Evolutionary conservation across 129 eudicot species (phyloP).

Genomic region (Flaveria bidentis): DNA sequence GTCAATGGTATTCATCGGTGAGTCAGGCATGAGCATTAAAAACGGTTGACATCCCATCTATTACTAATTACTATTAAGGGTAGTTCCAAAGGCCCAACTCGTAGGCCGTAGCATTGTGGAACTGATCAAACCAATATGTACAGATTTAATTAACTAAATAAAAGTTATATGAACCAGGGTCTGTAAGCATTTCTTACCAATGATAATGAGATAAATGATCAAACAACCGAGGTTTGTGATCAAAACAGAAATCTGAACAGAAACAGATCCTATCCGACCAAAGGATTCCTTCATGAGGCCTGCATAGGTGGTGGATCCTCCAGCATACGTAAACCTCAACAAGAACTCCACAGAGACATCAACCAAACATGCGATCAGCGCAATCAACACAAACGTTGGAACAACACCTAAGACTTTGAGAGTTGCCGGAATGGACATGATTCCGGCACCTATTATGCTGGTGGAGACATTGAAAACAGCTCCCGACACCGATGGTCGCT

Average conservation of each 20-base stretch:
- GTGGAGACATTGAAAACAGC: conserved; percentile 95
- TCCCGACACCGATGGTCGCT: conserved; percentile 59
- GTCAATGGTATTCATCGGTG: too few relatives aligned
- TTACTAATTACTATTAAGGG: too few relatives aligned
- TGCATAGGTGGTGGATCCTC: conserved; percentile 66
- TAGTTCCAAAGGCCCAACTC: too few relatives aligned
- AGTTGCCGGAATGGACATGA: conserved; percentile 97
- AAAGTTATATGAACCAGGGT: neutral
- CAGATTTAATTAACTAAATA: conserved; percentile 8
- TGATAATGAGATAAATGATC: conserved; percentile 79
- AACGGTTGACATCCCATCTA: too few relatives aligned
- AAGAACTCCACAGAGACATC: conserved; percentile 76
- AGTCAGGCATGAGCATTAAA: too few relatives aligned
- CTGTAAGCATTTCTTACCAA: conserved; percentile 48
- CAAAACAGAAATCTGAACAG: conserved; percentile 76
- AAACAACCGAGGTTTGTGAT: conserved; percentile 81
- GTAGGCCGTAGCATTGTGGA: too few relatives aligned
- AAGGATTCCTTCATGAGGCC: conserved; percentile 89
- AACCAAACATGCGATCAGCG: conserved; percentile 63
- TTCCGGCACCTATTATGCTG: conserved; percentile 95
- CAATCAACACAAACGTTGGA: conserved; percentile 73
- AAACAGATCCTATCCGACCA: conserved; percentile 70
- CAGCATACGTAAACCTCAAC: conserved; percentile 65
- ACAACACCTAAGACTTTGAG: conserved; percentile 76
- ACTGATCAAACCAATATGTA: neutral